Evolutionary conservation across 805 yeast species (phyloP), one percentile per base, ranked within the genome.

Genomic region (Pichia cephalocereana): DNA sequence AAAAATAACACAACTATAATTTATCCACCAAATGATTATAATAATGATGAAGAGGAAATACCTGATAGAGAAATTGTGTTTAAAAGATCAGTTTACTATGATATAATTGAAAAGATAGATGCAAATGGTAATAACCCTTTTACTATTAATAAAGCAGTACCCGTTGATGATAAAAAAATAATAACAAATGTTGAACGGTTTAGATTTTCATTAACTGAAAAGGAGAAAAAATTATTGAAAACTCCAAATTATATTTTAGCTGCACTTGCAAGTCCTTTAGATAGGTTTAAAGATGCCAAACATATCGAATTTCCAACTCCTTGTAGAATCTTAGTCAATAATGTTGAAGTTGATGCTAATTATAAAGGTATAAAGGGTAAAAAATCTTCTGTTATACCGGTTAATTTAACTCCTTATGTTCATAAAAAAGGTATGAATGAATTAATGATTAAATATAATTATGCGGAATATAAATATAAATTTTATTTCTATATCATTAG

Each of bases 371-470:
- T 89, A 31, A 87, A 87, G 58, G 83, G 83, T 43, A 77, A 74
- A 50, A 75, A 76, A 0, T 96, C 96, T 0, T 82, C 96, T 0
- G 83, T 89, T 1, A 75, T 78, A 51, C 96, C 97, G 0, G 89
- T 87, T 0, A 85, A 90, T 61, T 55, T 91, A 40, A 84, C 96
- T 0, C 70, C 70, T 3, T 67, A 69, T 40, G 43, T 76, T n/a
- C 51, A 61, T 26, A 41, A 53, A 23, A 32, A 42, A 23, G 54
- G 39, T 1, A 45, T 39, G 18, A 83, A 80, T 57, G 57, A 60
- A 9, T 59, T 83, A 36, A 76, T 75, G 48, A 59, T 82, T 28
- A 70, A 74, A 2, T 86, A 82, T 58, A 82, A 82, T 0, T 80
- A 75, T 57, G 69, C 70, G 19, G 66, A 67, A 12, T 15, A 11